Evolutionary conservation across 495 filamentous ascomycete genomes (phyloP).

Genomic region (Penicilliopsis zonata): DNA sequence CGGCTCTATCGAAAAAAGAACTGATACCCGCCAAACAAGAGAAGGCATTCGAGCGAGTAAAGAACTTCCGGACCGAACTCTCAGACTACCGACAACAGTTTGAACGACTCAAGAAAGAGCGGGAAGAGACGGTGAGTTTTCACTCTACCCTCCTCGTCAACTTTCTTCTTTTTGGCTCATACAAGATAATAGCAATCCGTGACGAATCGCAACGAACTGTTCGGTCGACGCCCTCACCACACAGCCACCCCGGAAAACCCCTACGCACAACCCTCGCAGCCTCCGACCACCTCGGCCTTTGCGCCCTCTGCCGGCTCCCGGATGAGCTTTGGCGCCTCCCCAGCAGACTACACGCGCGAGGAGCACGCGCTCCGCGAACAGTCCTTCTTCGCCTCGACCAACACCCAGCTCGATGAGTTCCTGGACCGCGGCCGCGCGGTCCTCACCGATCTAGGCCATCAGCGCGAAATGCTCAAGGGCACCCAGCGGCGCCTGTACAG

Average conservation of each 20-base stretch:
- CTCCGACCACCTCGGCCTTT: slow-evolving; percentile 26
- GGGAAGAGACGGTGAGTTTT: slow-evolving; percentile 56
- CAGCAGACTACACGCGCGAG: slow-evolving; percentile 56
- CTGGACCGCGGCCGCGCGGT: slow-evolving; percentile 84
- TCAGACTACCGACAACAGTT: slow-evolving; percentile 66
- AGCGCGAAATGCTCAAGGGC: slow-evolving; percentile 87
- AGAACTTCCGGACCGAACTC: slow-evolving; percentile 76
- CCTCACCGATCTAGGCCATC: slow-evolving; percentile 75
- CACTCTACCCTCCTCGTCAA: background rate
- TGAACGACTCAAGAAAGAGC: slow-evolving; percentile 58
- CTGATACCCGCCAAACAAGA: slow-evolving; percentile 76
- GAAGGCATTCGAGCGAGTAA: slow-evolving; percentile 77
- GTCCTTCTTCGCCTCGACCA: slow-evolving; percentile 67
- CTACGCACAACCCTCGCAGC: slow-evolving; percentile 52
- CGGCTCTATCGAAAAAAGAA: slow-evolving; percentile 72
- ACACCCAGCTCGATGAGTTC: slow-evolving; percentile 82
- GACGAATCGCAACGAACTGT: slow-evolving; percentile 70
- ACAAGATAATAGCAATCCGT: slow-evolving; percentile 40
- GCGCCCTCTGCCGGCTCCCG: slow-evolving; percentile 24
- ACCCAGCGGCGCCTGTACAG: slow-evolving; percentile 85
- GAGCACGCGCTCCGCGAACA: slow-evolving; percentile 82
- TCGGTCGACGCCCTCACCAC: slow-evolving; percentile 81
- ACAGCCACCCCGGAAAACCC: slow-evolving; percentile 90
- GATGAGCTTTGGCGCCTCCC: slow-evolving; percentile 39
- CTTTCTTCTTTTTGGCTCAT: no score